Base-by-base conservation (phyloP, 75 land plant genomes). In the Pinus albicaulis region DNA sequence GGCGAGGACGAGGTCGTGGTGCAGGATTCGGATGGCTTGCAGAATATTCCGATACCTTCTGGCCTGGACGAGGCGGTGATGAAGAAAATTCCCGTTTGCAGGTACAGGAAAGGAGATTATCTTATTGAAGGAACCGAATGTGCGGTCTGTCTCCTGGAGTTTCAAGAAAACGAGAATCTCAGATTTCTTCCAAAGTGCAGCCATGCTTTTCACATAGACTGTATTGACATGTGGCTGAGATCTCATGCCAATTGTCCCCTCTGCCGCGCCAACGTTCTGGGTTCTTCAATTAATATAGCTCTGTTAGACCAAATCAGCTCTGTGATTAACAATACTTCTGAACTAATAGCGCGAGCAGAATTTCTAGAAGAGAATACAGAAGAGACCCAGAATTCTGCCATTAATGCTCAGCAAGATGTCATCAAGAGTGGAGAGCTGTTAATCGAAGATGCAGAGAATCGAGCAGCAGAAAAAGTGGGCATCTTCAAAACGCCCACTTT, bases 171-270 rank as follows among this genome's bases (percentile, higher is more conserved):
- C 23, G 83, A 82, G 36, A 10, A 22, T 10, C 75, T 82, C 3
- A 57, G 83, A 25, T 73, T 82, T 58, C 56, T 82, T 26, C 83
- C 83, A 34, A 70, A 79, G 44, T 82, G 83, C 66, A 57, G 71
- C 48, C 83, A 82, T 72, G 75, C 82, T 22, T 82, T 82, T 38
- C 83, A 82, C 56, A 38, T 82, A 4, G 19, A 41, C 4, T 82
- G 83, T 41, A 82, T 82, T 53, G 83, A 82, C 59, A 82, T 71
- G 62, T 82, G 83, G 83, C 26, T 82, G 11, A 36, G 28, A 12
- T 41, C 62, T 53, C 82, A 82, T 65, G 41, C 83, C 24, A 82
- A 44, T 41, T 82, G 83, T 55, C 83, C 83, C 25, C 75, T 82
- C 23, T 82, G 83, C 55, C 56, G 83, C 41, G 25, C 74, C 16